Evolutionary conservation across 2,329 filamentous ascomycete genomes (phyloP), one percentile per base, ranked within the genome.

Genomic region (Colletotrichum limetticola): DNA sequence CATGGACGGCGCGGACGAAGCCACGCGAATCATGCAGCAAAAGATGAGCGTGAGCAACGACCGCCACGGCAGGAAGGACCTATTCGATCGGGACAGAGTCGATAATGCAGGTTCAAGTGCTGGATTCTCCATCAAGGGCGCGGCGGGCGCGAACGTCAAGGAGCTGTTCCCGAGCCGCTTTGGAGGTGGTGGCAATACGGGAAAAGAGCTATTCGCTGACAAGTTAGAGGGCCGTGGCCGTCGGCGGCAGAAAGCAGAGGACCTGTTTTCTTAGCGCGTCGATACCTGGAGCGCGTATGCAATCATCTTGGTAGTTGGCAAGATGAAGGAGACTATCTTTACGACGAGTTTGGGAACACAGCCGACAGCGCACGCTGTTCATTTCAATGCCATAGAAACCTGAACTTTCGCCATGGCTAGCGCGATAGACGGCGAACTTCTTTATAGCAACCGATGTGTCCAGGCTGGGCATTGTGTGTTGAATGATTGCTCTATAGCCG

Each of bases 161-260:
- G 93, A 95, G 80, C 81, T 95, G 24, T 95, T 95, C 77, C 93
- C 93, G 0, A 86, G 86, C 19, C 92, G 90, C 75, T 88, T 91
- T 57, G 85, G 85, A 30, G 46, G 60, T 52, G 80, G 42, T 19
- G 42, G 75, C 75, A 94, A 94, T 78, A 82, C 87, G 2, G 90
- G 90, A 62, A 94, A 93, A 81, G 93, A 95, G 79, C 81, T 94
- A 19, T 93, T 95, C 77, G 86, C 88, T 1, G 88, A 91, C 72
- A 90, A 85, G 74, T 78, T 91, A 30, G 88, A 90, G 66, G 89
- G 89, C 2, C 85, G 91, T 74, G 86, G 88, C 16, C 86, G 86
- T 71, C 87, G 85, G 74, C 88, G 93, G 75, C 90, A 92, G 77
- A 91, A 86, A 78, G 93, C 93, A 0, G 92, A 94, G 77, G 93